Percentiles rank a stretch among this genome's conserved stretches.
Evolutionary conservation across 345 rosid species (phyloP).

Genomic region (Pistacia atlantica): DNA sequence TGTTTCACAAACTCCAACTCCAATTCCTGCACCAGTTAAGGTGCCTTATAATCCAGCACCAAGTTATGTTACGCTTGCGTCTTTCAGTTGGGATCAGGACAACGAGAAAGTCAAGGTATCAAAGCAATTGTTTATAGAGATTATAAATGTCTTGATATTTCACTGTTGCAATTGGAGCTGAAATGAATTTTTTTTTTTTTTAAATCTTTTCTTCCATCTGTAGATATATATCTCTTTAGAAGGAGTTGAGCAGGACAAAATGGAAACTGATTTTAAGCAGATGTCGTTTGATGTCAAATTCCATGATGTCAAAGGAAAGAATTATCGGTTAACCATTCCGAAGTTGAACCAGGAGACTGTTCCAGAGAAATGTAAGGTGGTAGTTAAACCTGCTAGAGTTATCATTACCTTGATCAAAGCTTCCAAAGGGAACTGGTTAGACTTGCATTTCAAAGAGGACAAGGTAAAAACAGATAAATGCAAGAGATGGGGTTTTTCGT

Average conservation of each 20-base stretch:
- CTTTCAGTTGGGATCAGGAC: conserved; percentile 99
- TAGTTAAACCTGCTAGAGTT: conserved; percentile 76
- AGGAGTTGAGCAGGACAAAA: conserved; percentile 72
- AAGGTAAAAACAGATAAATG: conserved; percentile 51
- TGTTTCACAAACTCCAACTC: conserved; percentile 36
- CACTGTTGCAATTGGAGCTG: too few relatives aligned
- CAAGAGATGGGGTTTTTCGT: not conserved
- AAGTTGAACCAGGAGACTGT: conserved; percentile 76
- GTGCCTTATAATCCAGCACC: conserved; percentile 33
- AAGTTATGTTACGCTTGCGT: conserved; percentile 59
- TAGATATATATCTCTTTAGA: conserved; percentile 83
- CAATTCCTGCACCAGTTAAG: conserved; percentile 46
- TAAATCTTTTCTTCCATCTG: not conserved
- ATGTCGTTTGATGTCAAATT: conserved; percentile 70
- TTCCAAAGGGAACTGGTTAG: conserved; percentile 86
- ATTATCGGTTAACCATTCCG: conserved; percentile 66
- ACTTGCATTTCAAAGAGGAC: conserved; percentile 85
- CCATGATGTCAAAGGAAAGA: conserved; percentile 83
- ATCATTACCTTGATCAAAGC: conserved; percentile 68
- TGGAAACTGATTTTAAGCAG: conserved; percentile 69
- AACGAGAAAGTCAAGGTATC: conserved; percentile 89
- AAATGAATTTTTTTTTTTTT: too few relatives aligned
- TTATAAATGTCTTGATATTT: not conserved
- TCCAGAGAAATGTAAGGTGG: conserved; percentile 77
- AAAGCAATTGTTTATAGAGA: not conserved